These are phyloP conservation scores for Trichoderma cornu-damae DNA, from an alignment of 2,329 filamentous ascomycete genomes.

Conservation along the genomic window DNA sequence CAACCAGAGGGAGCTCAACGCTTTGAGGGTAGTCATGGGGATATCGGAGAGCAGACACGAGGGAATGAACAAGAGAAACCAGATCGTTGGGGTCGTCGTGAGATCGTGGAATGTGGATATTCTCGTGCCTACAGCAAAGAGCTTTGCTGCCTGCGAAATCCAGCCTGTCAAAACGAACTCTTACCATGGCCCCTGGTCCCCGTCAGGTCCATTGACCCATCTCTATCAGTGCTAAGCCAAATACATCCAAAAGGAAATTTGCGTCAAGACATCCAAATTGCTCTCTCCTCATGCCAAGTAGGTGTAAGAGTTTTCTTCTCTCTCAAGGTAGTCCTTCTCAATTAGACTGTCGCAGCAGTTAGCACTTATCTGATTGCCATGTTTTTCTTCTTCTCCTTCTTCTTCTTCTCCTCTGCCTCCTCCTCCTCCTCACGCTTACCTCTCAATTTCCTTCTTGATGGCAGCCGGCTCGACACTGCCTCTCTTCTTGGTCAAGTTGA, in stretches of 20 bases:
- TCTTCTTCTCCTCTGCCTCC: too few relatives aligned
- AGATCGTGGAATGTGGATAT: neutral
- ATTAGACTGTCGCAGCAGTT: constrained; percentile 57
- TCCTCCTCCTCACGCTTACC: too few relatives aligned
- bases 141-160: neutral
- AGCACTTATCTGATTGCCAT: neutral
- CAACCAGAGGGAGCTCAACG: too few relatives aligned
- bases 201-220: neutral
- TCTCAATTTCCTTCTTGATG: constrained; percentile 97
- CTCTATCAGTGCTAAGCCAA: neutral
- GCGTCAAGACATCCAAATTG: neutral
- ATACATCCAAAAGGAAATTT: neutral
- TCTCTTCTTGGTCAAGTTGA: constrained; percentile 79
- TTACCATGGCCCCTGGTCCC: neutral
- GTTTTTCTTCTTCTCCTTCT: too few relatives aligned
- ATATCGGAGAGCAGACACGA: neutral
- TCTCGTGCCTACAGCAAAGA: constrained; percentile 4
- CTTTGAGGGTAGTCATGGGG: too few relatives aligned
- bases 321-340: constrained; percentile 89
- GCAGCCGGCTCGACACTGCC: constrained; percentile 79
- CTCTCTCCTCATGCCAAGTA: constrained; percentile 58
- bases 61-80: neutral
- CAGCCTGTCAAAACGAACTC: neutral
- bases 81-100: neutral
- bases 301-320: constrained; percentile 64